Evolutionary conservation across 106 monocot genomes (phyloP).

Genomic region (Apostasia shenzhenica): DNA sequence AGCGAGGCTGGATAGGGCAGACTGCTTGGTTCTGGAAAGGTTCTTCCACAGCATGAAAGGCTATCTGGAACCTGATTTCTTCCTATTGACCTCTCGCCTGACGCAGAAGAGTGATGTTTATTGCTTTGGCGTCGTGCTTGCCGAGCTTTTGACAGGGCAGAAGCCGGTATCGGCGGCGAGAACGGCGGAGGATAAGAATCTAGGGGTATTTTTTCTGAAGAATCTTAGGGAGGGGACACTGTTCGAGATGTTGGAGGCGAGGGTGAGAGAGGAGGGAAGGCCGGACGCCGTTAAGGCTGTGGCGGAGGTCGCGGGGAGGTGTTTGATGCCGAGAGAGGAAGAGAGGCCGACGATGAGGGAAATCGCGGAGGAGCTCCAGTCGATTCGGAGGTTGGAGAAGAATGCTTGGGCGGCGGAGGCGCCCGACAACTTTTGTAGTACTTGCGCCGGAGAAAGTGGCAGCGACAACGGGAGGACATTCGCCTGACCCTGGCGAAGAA

Average conservation of each 20-base stretch:
- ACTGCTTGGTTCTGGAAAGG: constrained; percentile 23
- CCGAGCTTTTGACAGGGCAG: constrained; percentile 40
- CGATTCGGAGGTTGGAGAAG: constrained; percentile 10
- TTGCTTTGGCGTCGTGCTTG: constrained; percentile 54
- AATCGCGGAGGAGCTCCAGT: constrained; percentile 36
- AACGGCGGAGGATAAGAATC: constrained; percentile 11
- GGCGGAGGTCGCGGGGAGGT: constrained; percentile 31
- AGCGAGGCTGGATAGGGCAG: constrained; percentile 25
- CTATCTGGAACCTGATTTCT: constrained; percentile 41
- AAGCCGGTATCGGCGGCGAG: constrained; percentile 21
- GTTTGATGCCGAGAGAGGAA: constrained; percentile 34
- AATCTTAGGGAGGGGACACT: constrained; percentile 7
- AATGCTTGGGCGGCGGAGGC: background rate
- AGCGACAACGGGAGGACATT: no score
- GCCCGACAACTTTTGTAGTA: no score
- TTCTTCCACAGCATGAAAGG: constrained; percentile 36
- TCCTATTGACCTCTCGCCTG: constrained; percentile 11
- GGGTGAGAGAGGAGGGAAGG: constrained; percentile 25
- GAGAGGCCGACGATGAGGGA: constrained; percentile 68
- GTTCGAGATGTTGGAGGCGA: constrained; percentile 11
- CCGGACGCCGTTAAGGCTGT: constrained; percentile 8
- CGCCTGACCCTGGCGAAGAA: no score
- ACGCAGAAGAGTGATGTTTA: constrained; percentile 57
- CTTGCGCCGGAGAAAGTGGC: no score
- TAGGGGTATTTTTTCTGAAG: constrained; percentile 15